Evolutionary conservation across 1,139 yeast genomes (phyloP).

Genomic region (Debaryomyces nepalensis): DNA sequence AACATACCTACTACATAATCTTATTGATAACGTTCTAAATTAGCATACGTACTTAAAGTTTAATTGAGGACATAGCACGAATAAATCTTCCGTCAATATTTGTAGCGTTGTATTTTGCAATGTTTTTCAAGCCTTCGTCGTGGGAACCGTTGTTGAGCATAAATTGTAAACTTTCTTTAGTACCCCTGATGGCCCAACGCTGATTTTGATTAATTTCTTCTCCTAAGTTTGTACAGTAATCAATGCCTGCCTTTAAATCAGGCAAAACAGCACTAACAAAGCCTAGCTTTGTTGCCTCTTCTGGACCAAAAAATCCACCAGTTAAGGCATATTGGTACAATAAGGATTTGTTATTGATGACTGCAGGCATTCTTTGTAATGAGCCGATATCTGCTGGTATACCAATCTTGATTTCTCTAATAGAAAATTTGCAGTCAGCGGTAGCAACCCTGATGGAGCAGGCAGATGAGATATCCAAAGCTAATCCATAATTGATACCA

Average conservation of each 20-base stretch:
- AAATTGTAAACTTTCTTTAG: constrained; percentile 61
- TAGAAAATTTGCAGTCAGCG: constrained; percentile 57
- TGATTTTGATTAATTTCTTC: constrained; percentile 50
- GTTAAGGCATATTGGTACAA: constrained; percentile 67
- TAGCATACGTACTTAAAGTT: constrained; percentile 11
- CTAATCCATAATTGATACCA: constrained; percentile 63
- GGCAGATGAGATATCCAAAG: constrained; percentile 66
- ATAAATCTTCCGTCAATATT: constrained; percentile 36
- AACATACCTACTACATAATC: too few species aligned
- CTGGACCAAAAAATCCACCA: constrained; percentile 58
- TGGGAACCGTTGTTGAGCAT: constrained; percentile 52
- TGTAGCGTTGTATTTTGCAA: constrained; percentile 58
- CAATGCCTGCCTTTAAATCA: constrained; percentile 54
- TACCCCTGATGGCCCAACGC: constrained; percentile 68
- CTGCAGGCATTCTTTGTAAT: constrained; percentile 65
- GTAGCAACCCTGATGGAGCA: constrained; percentile 63
- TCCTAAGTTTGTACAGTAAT: constrained; percentile 56
- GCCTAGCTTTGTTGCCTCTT: constrained; percentile 63
- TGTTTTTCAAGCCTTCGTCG: constrained; percentile 53
- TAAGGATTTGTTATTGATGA: constrained; percentile 62
- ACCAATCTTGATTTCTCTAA: constrained; percentile 75
- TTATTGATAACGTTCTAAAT: too few species aligned
- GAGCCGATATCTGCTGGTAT: constrained; percentile 83
- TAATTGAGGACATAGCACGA: constrained; percentile 14
- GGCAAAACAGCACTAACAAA: constrained; percentile 53